Conservation (phyloP, 331 rosid genomes). For the Cydonia oblonga region DNA sequence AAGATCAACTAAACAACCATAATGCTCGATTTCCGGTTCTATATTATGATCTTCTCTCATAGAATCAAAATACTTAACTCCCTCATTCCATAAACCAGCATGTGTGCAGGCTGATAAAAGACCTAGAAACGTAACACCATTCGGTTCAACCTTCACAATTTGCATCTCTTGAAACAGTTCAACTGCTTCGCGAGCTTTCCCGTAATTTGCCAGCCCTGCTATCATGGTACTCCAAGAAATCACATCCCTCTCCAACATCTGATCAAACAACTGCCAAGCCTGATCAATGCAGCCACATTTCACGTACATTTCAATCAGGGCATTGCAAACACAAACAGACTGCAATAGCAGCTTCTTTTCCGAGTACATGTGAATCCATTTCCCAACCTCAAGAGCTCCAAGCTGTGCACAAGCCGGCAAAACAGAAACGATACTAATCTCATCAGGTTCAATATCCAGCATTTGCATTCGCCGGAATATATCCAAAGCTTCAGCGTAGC, state of each 20-base stretch:
- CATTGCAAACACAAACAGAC: conserved; percentile 37
- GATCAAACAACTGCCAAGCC: conserved; percentile 43
- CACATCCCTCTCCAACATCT: conserved; percentile 47
- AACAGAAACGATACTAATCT: conserved; percentile 53
- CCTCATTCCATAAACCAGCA: conserved; percentile 59
- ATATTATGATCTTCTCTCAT: conserved; percentile 27
- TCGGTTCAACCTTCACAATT: conserved; percentile 28
- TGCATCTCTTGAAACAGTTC: conserved; percentile 46
- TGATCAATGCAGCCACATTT: conserved; percentile 59
- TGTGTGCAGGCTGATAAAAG: conserved; percentile 61
- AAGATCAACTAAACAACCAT: conserved; percentile 75
- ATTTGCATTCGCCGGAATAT: conserved; percentile 54
- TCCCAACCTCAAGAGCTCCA: conserved; percentile 73
- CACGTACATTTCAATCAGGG: conserved; percentile 62
- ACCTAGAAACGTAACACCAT: conserved; percentile 61
- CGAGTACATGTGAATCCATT: conserved; percentile 64
- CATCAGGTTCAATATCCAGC: conserved; percentile 59
- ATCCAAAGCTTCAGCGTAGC: conserved; percentile 40
- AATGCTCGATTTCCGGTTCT: conserved; percentile 56
- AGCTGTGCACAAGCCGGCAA: conserved; percentile 64
- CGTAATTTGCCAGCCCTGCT: conserved; percentile 58
- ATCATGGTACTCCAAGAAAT: conserved; percentile 75
- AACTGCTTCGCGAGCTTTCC: conserved; percentile 47
- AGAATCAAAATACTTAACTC: conserved; percentile 38
- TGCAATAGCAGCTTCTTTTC: conserved; percentile 26